phyloP scores from a whole-genome alignment of 768 basidiomycete genomes.

The Russula ochroleuca region DNA sequence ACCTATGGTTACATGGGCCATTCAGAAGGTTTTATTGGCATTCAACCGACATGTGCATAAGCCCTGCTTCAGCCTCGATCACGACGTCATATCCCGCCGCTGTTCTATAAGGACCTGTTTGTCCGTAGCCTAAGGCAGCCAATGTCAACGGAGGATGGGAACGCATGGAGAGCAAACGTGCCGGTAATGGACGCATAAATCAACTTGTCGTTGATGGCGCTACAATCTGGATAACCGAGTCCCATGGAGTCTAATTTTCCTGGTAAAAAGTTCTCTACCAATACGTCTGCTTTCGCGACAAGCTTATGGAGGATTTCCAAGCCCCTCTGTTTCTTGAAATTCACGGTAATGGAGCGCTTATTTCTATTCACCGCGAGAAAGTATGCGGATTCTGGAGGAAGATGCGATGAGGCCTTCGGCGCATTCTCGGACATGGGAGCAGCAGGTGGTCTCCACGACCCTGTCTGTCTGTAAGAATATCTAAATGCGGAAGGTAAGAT shows the following conservation, averaged over 20 bases:
- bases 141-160: neutral
- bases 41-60: conserved; percentile 81
- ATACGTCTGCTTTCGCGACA: conserved; percentile 69
- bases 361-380: conserved; percentile 87
- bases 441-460: conserved; percentile 38
- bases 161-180: conserved; percentile 33
- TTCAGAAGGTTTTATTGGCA: conserved; percentile 15
- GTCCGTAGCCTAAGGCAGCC: conserved; percentile 61
- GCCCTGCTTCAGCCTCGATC: conserved; percentile 66
- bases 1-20: conserved; percentile 20
- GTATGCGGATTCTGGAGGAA: conserved; percentile 90
- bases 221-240: conserved; percentile 80
- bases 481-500: neutral
- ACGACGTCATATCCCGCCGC: conserved; percentile 84
- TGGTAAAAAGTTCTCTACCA: conserved; percentile 85
- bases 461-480: conserved; percentile 18
- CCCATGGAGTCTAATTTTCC: conserved; percentile 85
- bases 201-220: conserved; percentile 67
- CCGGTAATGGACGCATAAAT: conserved; percentile 91
- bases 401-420: conserved; percentile 51
- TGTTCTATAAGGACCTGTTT: conserved; percentile 82
- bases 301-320: conserved; percentile 69
- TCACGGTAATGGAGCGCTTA: conserved; percentile 84
- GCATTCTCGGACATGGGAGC: conserved; percentile 41
- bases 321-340: conserved; percentile 78